phyloP scores from a whole-genome alignment of 2,329 filamentous ascomycete genomes.

The Claviceps lovelessii region DNA sequence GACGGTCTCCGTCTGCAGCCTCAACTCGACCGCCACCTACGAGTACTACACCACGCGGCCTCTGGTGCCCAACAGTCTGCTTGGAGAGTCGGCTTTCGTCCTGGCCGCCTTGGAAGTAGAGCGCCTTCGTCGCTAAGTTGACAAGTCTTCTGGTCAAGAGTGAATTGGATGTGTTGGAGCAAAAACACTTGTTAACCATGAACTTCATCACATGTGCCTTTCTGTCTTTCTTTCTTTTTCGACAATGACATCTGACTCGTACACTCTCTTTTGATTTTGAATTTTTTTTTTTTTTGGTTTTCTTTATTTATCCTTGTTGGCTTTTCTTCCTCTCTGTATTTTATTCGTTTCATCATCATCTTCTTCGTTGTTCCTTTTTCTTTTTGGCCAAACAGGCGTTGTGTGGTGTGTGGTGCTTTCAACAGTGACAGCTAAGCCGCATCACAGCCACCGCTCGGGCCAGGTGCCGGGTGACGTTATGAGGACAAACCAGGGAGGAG shows the following conservation, averaged over 20 bases:
- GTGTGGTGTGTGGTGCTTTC: not conserved
- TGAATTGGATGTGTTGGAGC: not conserved
- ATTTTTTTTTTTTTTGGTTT: no score
- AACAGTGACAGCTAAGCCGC: not conserved
- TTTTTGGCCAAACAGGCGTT: not conserved
- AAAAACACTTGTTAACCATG: no score
- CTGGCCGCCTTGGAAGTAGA: constrained; percentile 25
- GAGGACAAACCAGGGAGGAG: no score
- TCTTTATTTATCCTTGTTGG: no score
- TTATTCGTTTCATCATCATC: not conserved
- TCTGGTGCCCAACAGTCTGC: constrained; percentile 22
- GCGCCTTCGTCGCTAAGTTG: not conserved
- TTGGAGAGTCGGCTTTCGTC: constrained; percentile 23
- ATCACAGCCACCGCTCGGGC: not conserved
- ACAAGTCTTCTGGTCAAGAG: not conserved
- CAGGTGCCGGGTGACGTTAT: no score
- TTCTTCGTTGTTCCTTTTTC: not conserved
- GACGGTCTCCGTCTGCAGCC: constrained; percentile 25
- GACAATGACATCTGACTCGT: no score
- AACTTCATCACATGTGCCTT: no score
- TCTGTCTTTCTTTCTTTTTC: no score
- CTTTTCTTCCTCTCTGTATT: not conserved
- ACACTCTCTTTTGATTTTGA: no score
- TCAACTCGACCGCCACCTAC: constrained; percentile 26
- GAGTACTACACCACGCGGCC: constrained; percentile 25